These are phyloP conservation scores for Penicillium sp. DNA, from an alignment of 2,329 filamentous ascomycete species.

Conservation along the genomic window DNA sequence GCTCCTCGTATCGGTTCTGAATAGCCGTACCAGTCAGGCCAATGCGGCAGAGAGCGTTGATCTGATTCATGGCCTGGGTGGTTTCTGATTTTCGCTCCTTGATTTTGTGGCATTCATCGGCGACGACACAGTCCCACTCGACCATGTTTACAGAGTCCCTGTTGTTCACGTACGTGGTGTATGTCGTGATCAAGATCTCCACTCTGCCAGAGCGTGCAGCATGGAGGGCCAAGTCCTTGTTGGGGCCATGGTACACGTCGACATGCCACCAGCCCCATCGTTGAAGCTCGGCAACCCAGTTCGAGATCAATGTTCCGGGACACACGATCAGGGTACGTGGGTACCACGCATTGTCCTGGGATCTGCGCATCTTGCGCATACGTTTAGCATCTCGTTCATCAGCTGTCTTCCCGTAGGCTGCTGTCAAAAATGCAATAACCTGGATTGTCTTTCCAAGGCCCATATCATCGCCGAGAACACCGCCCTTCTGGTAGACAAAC, in stretches of 20 bases:
- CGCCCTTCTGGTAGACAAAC: constrained; percentile 88
- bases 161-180: constrained; percentile 78
- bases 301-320: constrained; percentile 81
- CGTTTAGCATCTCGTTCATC: constrained; percentile 81
- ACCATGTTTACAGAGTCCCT: constrained; percentile 76
- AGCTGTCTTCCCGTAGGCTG: constrained; percentile 89
- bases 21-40: constrained; percentile 94
- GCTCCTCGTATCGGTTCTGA: constrained; percentile 95
- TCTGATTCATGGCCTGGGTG: constrained; percentile 80
- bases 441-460: constrained; percentile 96
- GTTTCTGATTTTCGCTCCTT: constrained; percentile 77
- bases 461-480: constrained; percentile 95
- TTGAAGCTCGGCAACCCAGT: constrained; percentile 83
- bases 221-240: constrained; percentile 67
- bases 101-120: constrained; percentile 88
- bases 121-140: constrained; percentile 89
- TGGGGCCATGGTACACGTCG: constrained; percentile 74
- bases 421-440: constrained; percentile 86
- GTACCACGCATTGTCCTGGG: constrained; percentile 66
- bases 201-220: constrained; percentile 72
- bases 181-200: constrained; percentile 94
- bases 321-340: constrained; percentile 82
- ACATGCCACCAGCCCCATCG: constrained; percentile 97
- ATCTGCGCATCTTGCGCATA: constrained; percentile 78
- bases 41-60: constrained; percentile 89